Base-by-base conservation (phyloP, 352 stramenopile genomes). In the Pythium grandisporangium region DNA sequence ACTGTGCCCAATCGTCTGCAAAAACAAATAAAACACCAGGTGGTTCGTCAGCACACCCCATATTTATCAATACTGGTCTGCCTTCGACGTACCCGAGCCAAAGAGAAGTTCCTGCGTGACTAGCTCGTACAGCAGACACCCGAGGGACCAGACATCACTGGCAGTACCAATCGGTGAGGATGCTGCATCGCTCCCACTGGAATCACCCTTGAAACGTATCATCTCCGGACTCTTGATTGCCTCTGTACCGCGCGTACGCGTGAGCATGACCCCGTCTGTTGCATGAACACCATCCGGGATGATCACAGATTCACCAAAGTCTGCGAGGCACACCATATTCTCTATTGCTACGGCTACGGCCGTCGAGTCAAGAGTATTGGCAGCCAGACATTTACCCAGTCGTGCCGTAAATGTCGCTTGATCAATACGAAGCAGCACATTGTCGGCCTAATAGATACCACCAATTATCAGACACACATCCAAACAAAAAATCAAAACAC, bases 211-310 rank as follows among this genome's bases (percentile, higher is more conserved):
- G 17, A 82, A 63, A 12, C 48, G 40, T 6, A 88, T 47, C 50
- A 87, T 83, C 42, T 90, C 76, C 6, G 76, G 76, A 27, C 72
- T 86, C 49, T 85, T 83, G 42, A 87, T 83, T 3, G 76, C 72
- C 49, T 90, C 76, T 0, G 76, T 90, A 7, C 76, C 76, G 45
- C 76, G 62, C 4, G 75, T 84, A 16, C 72, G 58, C 30, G 59
- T 13, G 59, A 45, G 6, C 37, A 37, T 21, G 49, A 72, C n/a
- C 38, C 45, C 20, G 10, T 36, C 30, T 27, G 37, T 33, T 23
- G 45, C 19, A 3, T 19, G 14, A 4, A 21, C 14, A 4, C 10
- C 10, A 22, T 14, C n/a, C 5, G 41, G 30, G 26, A 61, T 17
- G 8, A 56, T 19, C 44, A 74, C 61, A 0, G 76, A 70, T 52